Base-by-base conservation (phyloP, 2,329 filamentous ascomycete species). In the Rhinocladiella mackenziei region DNA sequence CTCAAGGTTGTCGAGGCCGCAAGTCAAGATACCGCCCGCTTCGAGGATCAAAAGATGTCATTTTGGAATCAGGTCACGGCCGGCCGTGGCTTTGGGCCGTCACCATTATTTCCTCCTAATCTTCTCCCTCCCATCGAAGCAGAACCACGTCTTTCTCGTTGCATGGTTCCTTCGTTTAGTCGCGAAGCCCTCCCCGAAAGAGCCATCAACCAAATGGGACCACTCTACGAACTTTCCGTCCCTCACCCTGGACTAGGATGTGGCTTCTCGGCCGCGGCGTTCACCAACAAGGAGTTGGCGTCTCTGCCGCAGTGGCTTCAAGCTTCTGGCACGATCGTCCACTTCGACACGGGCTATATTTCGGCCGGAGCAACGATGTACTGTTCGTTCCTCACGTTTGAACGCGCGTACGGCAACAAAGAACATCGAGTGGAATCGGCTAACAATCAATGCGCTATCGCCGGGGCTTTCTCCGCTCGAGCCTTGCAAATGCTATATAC, bases 401-500 rank as follows among this genome's bases (percentile, higher is more conserved):
- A 55, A 29, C 47, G 50, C 5, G 34, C 44, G 6, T 45, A 48
- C 23, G 46, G 53, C 22, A 35, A 50, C 10, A 50, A 50, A 15
- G 51, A 56, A 23, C 22, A 43, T 10, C 44, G 48, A 4, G 17
- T 56, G 2, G 54, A 58, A 26, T 25, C 50, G 8, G 54, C 56
- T 7, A 54, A 49, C 15, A 58, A 58, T 18, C 54, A 55, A 42
- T 55, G 54, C 43, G 56, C 56, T 9, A 51, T 56, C n/a, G 54
- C 45, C 30, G 56, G 56, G 1, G 48, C 56, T 13, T 58, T 54
- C 48, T 58, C 43, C 20, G 38, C 54, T 8, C 31, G 53, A 26
- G 40, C 54, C 3, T 39, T 56, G 28, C 56, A 56, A 22, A 51
- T 55, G 50, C 36, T 57, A 1, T 52, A 55, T 22, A 38, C 44